Percentiles rank a stretch among this genome's conserved stretches.
Evolutionary conservation across 2,329 filamentous ascomycete species (phyloP).

Genomic region (Clathrospora elynae): DNA sequence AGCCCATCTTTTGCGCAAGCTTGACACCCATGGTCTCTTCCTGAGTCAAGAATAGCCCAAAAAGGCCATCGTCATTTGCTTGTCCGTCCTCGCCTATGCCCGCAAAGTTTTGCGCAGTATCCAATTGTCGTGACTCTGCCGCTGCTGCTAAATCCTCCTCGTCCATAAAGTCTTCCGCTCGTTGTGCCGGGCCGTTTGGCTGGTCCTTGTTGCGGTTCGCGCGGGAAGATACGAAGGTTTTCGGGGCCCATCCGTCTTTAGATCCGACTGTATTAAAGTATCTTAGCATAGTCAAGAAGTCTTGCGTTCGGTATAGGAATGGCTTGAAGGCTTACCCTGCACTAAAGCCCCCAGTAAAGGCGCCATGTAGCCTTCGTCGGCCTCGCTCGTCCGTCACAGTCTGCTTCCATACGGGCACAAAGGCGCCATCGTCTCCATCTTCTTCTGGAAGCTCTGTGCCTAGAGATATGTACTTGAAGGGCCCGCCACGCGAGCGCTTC

Average conservation of each 20-base stretch:
- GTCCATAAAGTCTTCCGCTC: slow-evolving; percentile 95
- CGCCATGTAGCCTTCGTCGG: slow-evolving; percentile 87
- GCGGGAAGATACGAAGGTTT: slow-evolving; percentile 89
- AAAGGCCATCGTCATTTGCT: slow-evolving; percentile 59
- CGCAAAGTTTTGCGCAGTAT: slow-evolving; percentile 75
- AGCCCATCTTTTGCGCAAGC: slow-evolving; percentile 89
- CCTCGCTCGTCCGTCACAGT: slow-evolving; percentile 93
- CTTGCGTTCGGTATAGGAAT: slow-evolving; percentile 22
- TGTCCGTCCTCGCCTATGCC: slow-evolving; percentile 72
- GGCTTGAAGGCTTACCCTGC: slow-evolving; percentile 71
- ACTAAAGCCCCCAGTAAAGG: slow-evolving; percentile 95
- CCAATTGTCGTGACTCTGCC: slow-evolving; percentile 74
- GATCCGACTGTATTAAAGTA: slow-evolving; percentile 99
- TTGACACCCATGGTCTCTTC: slow-evolving; percentile 88
- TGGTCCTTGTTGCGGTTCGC: slow-evolving; percentile 74
- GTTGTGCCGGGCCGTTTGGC: slow-evolving; percentile 60
- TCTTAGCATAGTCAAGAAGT: slow-evolving; percentile 57
- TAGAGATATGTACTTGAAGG: slow-evolving; percentile 46
- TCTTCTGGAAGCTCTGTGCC: slow-evolving; percentile 83
- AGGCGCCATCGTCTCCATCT: slow-evolving; percentile 85
- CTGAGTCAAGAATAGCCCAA: slow-evolving; percentile 71
- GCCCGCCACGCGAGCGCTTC: slow-evolving; percentile 71
- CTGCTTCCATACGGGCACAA: slow-evolving; percentile 96
- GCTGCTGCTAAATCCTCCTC: slow-evolving; percentile 91
- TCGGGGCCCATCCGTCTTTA: slow-evolving; percentile 96